Conservation (phyloP, 108 stramenopile genomes). For the Pelagomonas calceolata region DNA sequence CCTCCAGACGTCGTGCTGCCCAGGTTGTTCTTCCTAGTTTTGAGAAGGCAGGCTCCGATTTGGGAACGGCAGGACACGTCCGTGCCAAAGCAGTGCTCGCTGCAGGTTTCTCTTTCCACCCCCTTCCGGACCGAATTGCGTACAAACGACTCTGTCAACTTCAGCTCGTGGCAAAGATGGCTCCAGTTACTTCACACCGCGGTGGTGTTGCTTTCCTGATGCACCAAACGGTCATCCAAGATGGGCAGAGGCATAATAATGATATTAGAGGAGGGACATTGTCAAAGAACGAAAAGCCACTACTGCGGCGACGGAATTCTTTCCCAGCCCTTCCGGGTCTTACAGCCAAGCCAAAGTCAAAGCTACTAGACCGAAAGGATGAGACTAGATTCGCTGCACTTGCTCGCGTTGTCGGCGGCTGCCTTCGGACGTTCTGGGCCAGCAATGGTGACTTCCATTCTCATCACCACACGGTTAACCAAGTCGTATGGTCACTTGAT, state of each 20-base stretch:
- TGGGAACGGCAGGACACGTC: neutral
- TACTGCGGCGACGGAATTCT: no score
- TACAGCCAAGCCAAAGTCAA: neutral
- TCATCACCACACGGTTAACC: slow-evolving; percentile 4
- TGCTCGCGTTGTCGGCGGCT: neutral
- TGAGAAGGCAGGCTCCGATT: neutral
- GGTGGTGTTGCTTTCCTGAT: no score
- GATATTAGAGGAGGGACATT: neutral
- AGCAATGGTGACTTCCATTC: neutral
- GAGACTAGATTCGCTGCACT: neutral
- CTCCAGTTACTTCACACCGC: no score
- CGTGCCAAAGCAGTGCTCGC: neutral
- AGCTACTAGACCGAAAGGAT: neutral
- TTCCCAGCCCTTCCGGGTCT: no score
- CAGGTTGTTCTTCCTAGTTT: slow-evolving; percentile 1
- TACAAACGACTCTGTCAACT: no score
- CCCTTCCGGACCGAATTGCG: neutral
- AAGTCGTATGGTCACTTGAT: slow-evolving; percentile 5
- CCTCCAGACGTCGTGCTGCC: neutral
- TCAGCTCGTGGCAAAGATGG: no score
- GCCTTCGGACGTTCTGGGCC: neutral
- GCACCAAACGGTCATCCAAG: no score
- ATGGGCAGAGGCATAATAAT: no score
- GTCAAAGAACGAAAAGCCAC: neutral
- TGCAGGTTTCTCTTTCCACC: neutral